Evolutionary conservation across 805 yeast species (phyloP), one percentile per base, ranked within the genome.

Genomic region (Yarrowia keelungensis): DNA sequence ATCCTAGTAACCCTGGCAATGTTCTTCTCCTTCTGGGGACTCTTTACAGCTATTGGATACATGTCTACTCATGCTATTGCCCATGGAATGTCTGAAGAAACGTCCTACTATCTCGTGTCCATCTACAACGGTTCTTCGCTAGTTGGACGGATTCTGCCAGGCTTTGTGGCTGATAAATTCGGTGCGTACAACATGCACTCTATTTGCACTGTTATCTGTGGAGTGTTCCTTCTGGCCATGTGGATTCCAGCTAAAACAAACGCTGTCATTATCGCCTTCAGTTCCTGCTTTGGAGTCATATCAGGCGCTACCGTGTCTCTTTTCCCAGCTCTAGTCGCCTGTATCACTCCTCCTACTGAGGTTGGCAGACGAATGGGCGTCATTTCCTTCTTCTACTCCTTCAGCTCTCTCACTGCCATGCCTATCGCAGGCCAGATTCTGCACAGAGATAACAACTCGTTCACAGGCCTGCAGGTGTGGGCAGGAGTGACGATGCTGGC

Each of bases 291-390:
- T 72, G 92, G 92, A 0, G 84, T 87, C 73, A 82, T 84, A 69
- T 81, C 85, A 39, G 87, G 91, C 4, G 84, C 89, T 22, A 85
- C 89, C 3, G 78, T 89, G 50, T 82, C 90, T 0, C 74, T 89
- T 51, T 84, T 89, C 0, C 92, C 94, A 0, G 87, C 86, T 2
- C 88, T 92, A 70, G 82, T 88, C 15, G 85, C 90, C 0, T 84
- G 84, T 53, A 85, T 90, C 36, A 84, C 88, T n/a, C 83, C 82
- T 14, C 87, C 89, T 0, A 80, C 82, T 68, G 85, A 87, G 68
- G 89, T 88, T 74, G 93, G 93, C n/a, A 86, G 85, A 71, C 79
- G 89, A 16, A 89, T 86, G 71, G 92, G 92, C 0, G 82, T 90
- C 16, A 82, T 86, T 70, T 88, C 87, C 75, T 86, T 86, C 58